Evolutionary conservation across 441 rosid genomes (phyloP).

Genomic region (Populus hybrid): DNA sequence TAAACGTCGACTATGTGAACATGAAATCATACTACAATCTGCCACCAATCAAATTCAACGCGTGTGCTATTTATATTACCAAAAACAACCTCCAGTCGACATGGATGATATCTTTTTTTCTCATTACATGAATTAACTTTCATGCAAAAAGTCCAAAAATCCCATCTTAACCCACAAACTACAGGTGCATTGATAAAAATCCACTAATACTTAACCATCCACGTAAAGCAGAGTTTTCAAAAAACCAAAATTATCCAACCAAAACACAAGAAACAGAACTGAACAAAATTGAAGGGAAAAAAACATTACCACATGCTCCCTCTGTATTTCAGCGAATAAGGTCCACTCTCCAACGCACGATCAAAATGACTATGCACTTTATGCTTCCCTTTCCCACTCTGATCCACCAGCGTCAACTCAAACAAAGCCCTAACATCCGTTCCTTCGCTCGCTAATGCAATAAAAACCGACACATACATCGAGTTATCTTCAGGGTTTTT

Average conservation of each 20-base stretch:
- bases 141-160: no score
- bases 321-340: conserved; percentile 65
- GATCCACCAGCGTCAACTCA: conserved; percentile 34
- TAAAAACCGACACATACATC: conserved; percentile 31
- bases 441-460: conserved; percentile 37
- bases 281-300: neutral
- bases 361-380: conserved; percentile 37
- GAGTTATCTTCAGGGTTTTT: conserved; percentile 31
- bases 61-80: no score
- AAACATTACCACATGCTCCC: conserved; percentile 83
- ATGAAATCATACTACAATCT: no score
- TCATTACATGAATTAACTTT: no score
- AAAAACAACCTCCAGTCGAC: no score
- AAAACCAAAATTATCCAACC: neutral
- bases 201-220: no score
- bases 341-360: conserved; percentile 47
- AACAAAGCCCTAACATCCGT: conserved; percentile 35
- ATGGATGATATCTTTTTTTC: no score
- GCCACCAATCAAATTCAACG: no score
- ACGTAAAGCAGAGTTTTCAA: no score
- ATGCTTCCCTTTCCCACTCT: conserved; percentile 32
- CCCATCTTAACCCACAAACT: no score
- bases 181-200: no score
- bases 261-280: neutral
- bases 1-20: no score